Evolutionary conservation across 164 flowering plant species (phyloP), one percentile per base, ranked within the genome.

Genomic region (Liriodendron chinense): DNA sequence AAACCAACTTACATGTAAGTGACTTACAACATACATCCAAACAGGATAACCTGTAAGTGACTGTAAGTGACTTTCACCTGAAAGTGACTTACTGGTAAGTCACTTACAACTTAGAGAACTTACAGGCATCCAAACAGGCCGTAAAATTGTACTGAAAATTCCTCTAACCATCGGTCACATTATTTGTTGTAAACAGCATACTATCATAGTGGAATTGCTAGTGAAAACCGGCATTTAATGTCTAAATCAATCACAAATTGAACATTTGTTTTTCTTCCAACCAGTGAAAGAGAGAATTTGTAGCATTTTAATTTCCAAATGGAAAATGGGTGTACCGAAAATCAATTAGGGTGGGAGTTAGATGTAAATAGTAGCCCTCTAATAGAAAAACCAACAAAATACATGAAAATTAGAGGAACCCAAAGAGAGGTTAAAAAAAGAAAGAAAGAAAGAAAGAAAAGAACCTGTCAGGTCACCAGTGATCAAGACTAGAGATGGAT

Each of bases 401-500:
- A 34, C 43, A 34, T 4, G 43, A 34, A 34, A 34, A 3, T 34
- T 34, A 34, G 43, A 34, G n/a, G 24, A 21, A 64, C 70, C 63
- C 28, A 20, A 28, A 50, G 26, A 22, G 24, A 26, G 67, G 2
- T 6, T 22, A 26, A 63, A 24, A 64, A n/a, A n/a, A n/a, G n/a
- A 7, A 34, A 73, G 22, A 34, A 43, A 70, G 4, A 28, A 68
- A 72, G 18, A 63, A 61, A 59, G 47, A 70, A n/a, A 20, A 53
- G 23, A 20, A 85, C 99, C 96, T 78, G 99, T 96, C 76, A 96
- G 99, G 83, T 96, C 99, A 68, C 98, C 99, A 50, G 98, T 96
- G 80, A 94, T 85, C 74, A 96, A 85, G 77, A 94, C 98, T 24
- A 96, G 90, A 68, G 94, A 90, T 62, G 98, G 99, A 24, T 87